These are phyloP conservation scores for Allium sativum DNA, from an alignment of 106 monocot species.

Conservation along the genomic window DNA sequence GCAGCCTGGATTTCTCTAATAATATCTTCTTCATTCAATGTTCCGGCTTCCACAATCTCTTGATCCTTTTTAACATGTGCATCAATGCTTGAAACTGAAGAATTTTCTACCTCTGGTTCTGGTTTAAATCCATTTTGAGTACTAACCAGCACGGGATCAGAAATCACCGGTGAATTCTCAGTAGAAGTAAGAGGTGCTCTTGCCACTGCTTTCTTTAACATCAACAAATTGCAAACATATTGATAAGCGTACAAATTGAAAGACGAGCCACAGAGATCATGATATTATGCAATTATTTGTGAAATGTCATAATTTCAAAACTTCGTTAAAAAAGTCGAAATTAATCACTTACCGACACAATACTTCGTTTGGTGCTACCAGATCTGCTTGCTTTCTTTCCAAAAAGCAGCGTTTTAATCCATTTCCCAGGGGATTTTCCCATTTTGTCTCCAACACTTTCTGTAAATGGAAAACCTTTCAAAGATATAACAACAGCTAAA, in stretches of 20 bases:
- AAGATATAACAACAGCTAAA: background rate
- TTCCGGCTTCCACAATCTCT: constrained; percentile 8
- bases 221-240: background rate
- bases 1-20: constrained; percentile 55
- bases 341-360: constrained; percentile 25
- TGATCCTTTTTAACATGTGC: constrained; percentile 13
- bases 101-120: constrained; percentile 19
- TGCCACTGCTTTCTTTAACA: constrained; percentile 31
- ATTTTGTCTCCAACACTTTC: constrained; percentile 20
- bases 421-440: constrained; percentile 98
- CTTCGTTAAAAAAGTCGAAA: background rate
- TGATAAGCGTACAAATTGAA: background rate
- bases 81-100: constrained; percentile 22
- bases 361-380: constrained; percentile 18
- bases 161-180: constrained; percentile 53
- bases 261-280: background rate
- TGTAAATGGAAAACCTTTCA: background rate
- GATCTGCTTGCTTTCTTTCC: constrained; percentile 72
- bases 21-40: constrained; percentile 29
- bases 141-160: constrained; percentile 53
- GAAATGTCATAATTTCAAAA: background rate
- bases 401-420: constrained; percentile 78
- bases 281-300: background rate
- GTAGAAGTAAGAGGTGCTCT: constrained; percentile 21
- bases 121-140: constrained; percentile 21